Percentiles rank a stretch among this genome's conserved stretches.
Conservation (phyloP, 1,139 yeast species). For the Yarrowia galli region DNA sequence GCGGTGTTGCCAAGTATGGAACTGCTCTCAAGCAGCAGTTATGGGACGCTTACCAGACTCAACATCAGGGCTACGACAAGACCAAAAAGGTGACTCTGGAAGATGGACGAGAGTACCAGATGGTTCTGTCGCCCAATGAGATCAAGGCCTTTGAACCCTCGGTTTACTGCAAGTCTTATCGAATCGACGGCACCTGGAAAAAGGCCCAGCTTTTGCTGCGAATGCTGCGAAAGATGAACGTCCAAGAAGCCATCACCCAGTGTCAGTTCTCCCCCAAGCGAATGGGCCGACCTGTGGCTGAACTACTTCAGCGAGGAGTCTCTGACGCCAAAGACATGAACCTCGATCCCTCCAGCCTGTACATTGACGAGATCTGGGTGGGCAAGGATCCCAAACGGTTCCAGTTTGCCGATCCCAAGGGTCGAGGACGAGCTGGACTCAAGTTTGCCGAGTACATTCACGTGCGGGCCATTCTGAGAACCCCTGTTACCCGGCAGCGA, state of each 20-base stretch:
- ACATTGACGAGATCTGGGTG: slow-evolving; percentile 85
- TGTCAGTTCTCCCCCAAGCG: slow-evolving; percentile 87
- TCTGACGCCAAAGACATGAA: slow-evolving; percentile 70
- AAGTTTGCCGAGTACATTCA: slow-evolving; percentile 80
- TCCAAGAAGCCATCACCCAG: slow-evolving; percentile 86
- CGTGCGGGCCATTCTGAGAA: slow-evolving; percentile 76
- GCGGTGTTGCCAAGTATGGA: slow-evolving; percentile 4
- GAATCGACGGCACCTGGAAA: slow-evolving; percentile 85
- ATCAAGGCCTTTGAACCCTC: slow-evolving; percentile 83
- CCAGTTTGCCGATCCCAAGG: slow-evolving; percentile 82
- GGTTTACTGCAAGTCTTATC: slow-evolving; percentile 73
- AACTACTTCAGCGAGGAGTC: slow-evolving; percentile 73
- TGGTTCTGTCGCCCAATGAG: slow-evolving; percentile 68
- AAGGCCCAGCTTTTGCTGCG: slow-evolving; percentile 85
- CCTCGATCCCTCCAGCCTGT: slow-evolving; percentile 66
- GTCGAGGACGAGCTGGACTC: slow-evolving; percentile 88
- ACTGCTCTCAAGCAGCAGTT: slow-evolving; percentile 28
- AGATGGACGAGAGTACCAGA: slow-evolving; percentile 61
- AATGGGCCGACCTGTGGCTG: slow-evolving; percentile 80
- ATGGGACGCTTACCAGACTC: slow-evolving; percentile 26
- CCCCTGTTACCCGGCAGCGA: slow-evolving; percentile 62
- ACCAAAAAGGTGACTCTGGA: slow-evolving; percentile 61
- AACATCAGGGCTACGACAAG: slow-evolving; percentile 73
- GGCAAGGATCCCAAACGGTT: slow-evolving; percentile 85
- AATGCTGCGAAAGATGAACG: slow-evolving; percentile 71